These are phyloP conservation scores for Rhinocladiella mackenziei DNA, from an alignment of 2,329 filamentous ascomycete species.

Conservation along the genomic window DNA sequence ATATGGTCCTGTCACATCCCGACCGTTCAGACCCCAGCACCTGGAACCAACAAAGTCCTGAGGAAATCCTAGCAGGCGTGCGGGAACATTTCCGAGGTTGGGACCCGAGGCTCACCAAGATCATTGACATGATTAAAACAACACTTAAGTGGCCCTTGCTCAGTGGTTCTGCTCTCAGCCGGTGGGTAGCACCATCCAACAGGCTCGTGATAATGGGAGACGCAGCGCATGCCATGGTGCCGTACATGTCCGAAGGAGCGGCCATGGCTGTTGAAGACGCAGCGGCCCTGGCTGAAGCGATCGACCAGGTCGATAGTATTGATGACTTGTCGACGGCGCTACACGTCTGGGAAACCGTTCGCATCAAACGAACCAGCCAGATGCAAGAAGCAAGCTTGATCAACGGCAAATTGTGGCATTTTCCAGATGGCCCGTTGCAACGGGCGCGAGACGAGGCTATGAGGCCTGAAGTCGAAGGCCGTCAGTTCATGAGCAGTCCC, in stretches of 20 bases:
- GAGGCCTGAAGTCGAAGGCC: slow-evolving; percentile 40
- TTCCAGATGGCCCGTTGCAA: slow-evolving; percentile 43
- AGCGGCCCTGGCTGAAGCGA: slow-evolving; percentile 34
- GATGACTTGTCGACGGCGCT: slow-evolving; percentile 36
- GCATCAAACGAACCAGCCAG: slow-evolving; percentile 34
- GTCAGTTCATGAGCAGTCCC: slow-evolving; percentile 38
- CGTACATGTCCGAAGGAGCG: slow-evolving; percentile 44
- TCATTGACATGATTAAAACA: slow-evolving; percentile 37
- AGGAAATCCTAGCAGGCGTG: slow-evolving; percentile 34
- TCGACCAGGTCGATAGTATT: slow-evolving; percentile 9
- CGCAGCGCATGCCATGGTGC: slow-evolving; percentile 45
- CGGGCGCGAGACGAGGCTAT: slow-evolving; percentile 43
- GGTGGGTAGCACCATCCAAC: slow-evolving; percentile 31
- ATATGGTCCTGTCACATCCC: slow-evolving; percentile 46
- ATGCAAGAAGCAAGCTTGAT: slow-evolving; percentile 47
- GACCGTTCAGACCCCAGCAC: slow-evolving; percentile 37
- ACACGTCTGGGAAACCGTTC: slow-evolving; percentile 38
- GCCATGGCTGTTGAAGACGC: slow-evolving; percentile 46
- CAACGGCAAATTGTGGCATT: slow-evolving; percentile 49
- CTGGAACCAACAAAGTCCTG: slow-evolving; percentile 32
- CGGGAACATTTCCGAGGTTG: slow-evolving; percentile 22
- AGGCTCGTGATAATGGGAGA: slow-evolving; percentile 42
- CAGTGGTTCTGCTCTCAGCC: slow-evolving; percentile 29
- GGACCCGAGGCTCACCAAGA: slow-evolving; percentile 34
- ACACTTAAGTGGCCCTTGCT: slow-evolving; percentile 36